These are phyloP conservation scores for Yamadazyma laniorum DNA, from an alignment of 805 yeast species.

Conservation along the genomic window DNA sequence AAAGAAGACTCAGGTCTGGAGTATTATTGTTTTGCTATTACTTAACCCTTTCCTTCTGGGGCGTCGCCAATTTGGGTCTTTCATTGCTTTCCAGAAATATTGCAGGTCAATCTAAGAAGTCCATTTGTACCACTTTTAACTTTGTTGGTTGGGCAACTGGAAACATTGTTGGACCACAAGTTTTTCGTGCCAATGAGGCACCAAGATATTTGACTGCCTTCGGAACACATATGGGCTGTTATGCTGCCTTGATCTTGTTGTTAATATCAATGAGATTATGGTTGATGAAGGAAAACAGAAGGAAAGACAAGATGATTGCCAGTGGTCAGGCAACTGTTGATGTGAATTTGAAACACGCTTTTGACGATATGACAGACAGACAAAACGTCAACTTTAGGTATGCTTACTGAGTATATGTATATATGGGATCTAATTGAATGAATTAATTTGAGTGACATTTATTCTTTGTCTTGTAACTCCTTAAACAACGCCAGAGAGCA, in stretches of 20 bases:
- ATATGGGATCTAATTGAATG: background rate
- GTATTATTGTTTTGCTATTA: slow-evolving; percentile 43
- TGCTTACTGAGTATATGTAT: slow-evolving; percentile 27
- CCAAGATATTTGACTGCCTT: slow-evolving; percentile 58
- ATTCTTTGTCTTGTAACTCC: background rate
- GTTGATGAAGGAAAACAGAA: slow-evolving; percentile 48
- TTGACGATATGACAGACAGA: slow-evolving; percentile 58
- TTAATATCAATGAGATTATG: slow-evolving; percentile 35
- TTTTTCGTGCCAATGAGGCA: slow-evolving; percentile 49
- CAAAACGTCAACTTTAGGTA: slow-evolving; percentile 60
- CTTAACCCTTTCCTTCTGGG: slow-evolving; percentile 51
- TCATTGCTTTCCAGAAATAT: slow-evolving; percentile 62
- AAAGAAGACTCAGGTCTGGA: slow-evolving; percentile 11
- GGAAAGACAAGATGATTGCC: slow-evolving; percentile 42
- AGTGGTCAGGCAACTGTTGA: slow-evolving; percentile 8
- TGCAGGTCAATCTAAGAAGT: slow-evolving; percentile 73
- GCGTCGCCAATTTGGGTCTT: slow-evolving; percentile 55
- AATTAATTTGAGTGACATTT: background rate
- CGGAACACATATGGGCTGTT: slow-evolving; percentile 47
- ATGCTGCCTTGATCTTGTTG: slow-evolving; percentile 18
- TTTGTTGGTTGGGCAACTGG: slow-evolving; percentile 68
- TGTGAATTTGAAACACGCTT: slow-evolving; percentile 38
- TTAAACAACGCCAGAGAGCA: background rate
- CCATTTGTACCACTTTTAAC: slow-evolving; percentile 54
- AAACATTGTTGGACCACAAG: slow-evolving; percentile 64